Percentiles rank a stretch among this genome's conserved stretches.
Conservation (phyloP, 345 rosid species). For the Eucalyptus marginata region DNA sequence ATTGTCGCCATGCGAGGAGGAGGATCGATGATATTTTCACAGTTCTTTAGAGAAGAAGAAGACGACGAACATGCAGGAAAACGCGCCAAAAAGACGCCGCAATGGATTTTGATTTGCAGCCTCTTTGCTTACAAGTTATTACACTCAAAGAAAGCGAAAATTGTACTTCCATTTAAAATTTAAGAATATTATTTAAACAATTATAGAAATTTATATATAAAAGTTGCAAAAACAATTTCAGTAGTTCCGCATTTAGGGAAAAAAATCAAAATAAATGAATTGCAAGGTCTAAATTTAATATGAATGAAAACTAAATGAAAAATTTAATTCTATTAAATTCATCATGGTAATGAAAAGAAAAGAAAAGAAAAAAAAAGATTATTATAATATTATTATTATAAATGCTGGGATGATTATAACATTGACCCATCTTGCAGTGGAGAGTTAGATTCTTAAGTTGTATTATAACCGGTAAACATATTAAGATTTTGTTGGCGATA, state of each 20-base stretch:
- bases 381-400: neutral
- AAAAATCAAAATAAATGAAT: neutral
- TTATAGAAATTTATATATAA: neutral
- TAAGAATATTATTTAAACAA: neutral
- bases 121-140: neutral
- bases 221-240: neutral
- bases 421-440: neutral
- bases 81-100: neutral
- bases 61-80: neutral
- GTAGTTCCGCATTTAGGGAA: neutral
- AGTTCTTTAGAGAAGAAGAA: neutral
- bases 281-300: neutral
- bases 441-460: neutral
- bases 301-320: neutral
- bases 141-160: neutral
- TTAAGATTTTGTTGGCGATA: accelerated
- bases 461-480: neutral
- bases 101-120: neutral
- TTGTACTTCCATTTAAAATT: neutral
- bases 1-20: neutral
- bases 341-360: neutral
- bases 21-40: neutral
- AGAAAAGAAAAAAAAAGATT: neutral
- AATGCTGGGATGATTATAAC: neutral
- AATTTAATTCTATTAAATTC: neutral